Percentiles rank a stretch among this genome's conserved stretches.
Conservation (phyloP, 805 yeast species). For the Lipomyces spencermartinsiae region DNA sequence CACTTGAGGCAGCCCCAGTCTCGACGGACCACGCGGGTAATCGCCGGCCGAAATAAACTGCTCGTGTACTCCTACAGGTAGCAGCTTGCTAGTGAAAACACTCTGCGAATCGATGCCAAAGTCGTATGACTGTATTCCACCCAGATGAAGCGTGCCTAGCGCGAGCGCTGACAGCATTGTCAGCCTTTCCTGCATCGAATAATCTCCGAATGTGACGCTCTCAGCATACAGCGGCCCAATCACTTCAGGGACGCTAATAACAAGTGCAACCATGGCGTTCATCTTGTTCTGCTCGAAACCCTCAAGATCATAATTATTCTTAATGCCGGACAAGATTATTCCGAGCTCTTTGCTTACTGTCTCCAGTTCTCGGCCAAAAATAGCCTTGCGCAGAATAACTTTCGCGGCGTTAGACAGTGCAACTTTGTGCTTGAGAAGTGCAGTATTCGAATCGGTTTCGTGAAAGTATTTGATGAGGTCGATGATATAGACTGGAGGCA, state of each 20-base stretch:
- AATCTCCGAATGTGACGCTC: constrained; percentile 64
- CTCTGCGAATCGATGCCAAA: constrained; percentile 6
- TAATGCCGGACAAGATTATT: constrained; percentile 57
- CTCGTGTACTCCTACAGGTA: constrained; percentile 58
- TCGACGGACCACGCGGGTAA: neutral
- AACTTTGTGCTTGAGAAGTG: constrained; percentile 55
- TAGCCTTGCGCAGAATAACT: constrained; percentile 68
- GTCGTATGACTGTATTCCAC: constrained; percentile 14
- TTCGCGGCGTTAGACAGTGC: constrained; percentile 63
- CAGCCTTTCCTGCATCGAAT: constrained; percentile 80
- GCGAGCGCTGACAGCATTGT: constrained; percentile 70
- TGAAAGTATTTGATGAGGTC: constrained; percentile 68
- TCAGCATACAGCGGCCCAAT: constrained; percentile 49
- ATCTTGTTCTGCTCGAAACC: constrained; percentile 70
- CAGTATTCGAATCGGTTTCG: constrained; percentile 52
- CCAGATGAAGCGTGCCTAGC: constrained; percentile 71
- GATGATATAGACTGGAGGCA: constrained; percentile 70
- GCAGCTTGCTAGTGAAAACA: constrained; percentile 49
- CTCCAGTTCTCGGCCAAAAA: constrained; percentile 64
- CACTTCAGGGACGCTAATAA: constrained; percentile 60
- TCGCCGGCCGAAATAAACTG: constrained; percentile 48
- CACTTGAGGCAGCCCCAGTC: constrained; percentile 21
- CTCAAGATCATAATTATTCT: constrained; percentile 61
- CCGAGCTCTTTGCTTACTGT: constrained; percentile 64
- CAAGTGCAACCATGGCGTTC: constrained; percentile 67